Evolutionary conservation across 805 yeast species (phyloP), one percentile per base, ranked within the genome.

Genomic region (Cyberlindnera suaveolens): DNA sequence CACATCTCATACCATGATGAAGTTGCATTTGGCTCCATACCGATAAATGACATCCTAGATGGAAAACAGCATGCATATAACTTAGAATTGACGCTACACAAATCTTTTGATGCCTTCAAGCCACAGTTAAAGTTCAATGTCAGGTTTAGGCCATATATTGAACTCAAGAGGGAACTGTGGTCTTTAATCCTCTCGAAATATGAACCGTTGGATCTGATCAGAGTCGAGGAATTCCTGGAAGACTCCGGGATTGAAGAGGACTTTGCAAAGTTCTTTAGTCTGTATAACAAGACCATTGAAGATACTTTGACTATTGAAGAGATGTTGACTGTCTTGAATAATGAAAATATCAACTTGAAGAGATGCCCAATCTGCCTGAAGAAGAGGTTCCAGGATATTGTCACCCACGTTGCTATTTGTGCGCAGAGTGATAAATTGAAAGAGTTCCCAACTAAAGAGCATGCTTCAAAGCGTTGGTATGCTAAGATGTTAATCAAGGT

Each of bases 391-490:
- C 54, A 74, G 34, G 95, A 88, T 52, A 77, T 86, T 41, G 77
- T 87, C n/a, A 79, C 86, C 1, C 99, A 91, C 65, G 74, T 90
- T 42, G 91, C 96, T 0, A 77, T 87, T 2, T 93, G 99, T 63
- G 78, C 84, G 26, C 80, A 81, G 46, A 86, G 83, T 45, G 81
- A 89, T 85, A 75, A 82, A 39, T 71, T 79, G 47, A 77, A 81
- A 52, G 69, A 82, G 1, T 91, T 78, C 57, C 91, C 87, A 3
- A 78, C 96, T 0, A 75, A 91, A 1, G 80, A 78, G 38, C 78
- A 82, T 52, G 98, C 98, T 0, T 77, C 90, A 4, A 80, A 86
- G 52, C 77, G 89, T 47, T 90, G 98, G 98, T 87, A 85, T 56
- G 74, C 90, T 4, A 88, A 85, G 54, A 75, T 85, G 3, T 67